Evolutionary conservation across 1,284 basidiomycete genomes (phyloP).

Genomic region (Jaminaea rosea): DNA sequence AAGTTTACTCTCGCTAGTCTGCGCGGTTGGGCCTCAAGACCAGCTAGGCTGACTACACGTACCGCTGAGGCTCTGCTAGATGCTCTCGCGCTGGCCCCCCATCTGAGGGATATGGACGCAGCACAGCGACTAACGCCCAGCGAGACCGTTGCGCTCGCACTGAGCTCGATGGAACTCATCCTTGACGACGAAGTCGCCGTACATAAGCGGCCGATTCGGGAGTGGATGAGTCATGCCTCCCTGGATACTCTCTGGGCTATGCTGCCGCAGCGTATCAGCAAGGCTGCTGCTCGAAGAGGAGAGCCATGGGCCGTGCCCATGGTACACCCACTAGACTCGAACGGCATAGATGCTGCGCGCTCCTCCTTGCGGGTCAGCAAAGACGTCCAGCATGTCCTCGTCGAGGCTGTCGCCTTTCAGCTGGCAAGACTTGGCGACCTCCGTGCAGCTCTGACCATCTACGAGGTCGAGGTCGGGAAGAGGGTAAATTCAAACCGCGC

Average conservation of each 20-base stretch:
- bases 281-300: not conserved
- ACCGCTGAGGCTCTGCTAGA: not conserved
- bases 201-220: not conserved
- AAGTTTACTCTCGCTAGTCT: not conserved
- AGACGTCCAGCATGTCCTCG: not conserved
- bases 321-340: not conserved
- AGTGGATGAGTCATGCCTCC: not conserved
- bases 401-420: not conserved
- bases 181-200: not conserved
- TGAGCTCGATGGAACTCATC: not conserved
- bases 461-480: not conserved
- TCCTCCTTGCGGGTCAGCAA: no score
- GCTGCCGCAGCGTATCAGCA: not conserved
- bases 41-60: not conserved
- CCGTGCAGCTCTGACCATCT: not conserved
- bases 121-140: not conserved
- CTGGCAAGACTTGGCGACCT: not conserved
- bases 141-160: not conserved
- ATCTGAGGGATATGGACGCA: not conserved
- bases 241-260: not conserved
- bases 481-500: not conserved
- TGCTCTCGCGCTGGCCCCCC: not conserved
- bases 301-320: not conserved
- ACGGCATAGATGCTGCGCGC: not conserved
- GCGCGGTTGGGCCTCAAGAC: no score